phyloP scores from a whole-genome alignment of 805 yeast species.

The Hanseniaspora singularis region DNA sequence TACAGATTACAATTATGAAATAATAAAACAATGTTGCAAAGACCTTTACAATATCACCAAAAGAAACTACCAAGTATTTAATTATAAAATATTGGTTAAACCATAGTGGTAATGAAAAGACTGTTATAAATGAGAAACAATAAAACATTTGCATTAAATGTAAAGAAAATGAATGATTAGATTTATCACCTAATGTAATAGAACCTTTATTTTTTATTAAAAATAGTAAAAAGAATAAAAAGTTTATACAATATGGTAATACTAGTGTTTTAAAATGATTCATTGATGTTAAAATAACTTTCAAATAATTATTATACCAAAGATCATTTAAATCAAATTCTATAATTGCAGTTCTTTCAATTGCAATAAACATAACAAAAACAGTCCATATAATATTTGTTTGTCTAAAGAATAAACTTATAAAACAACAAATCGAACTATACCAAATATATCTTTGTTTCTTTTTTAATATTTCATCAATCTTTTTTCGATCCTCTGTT shows the following conservation, averaged over 20 bases:
- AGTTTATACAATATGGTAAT: conserved; percentile 44
- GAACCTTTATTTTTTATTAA: conserved; percentile 63
- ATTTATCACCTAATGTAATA: conserved; percentile 82
- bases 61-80: conserved; percentile 30
- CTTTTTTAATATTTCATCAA: neutral
- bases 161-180: conserved; percentile 59
- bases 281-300: conserved; percentile 29
- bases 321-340: conserved; percentile 32
- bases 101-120: conserved; percentile 72
- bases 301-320: conserved; percentile 31
- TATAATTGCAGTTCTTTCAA: conserved; percentile 40
- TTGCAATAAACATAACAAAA: conserved; percentile 41
- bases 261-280: conserved; percentile 28
- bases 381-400: conserved; percentile 84
- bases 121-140: conserved; percentile 48
- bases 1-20: conserved; percentile 33
- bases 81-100: conserved; percentile 33
- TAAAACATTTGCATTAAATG: conserved; percentile 78
- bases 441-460: conserved; percentile 27
- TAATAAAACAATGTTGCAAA: conserved; percentile 26
- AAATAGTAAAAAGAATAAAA: conserved; percentile 44
- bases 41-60: conserved; percentile 19
- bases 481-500: neutral
- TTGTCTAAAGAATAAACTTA: conserved; percentile 70
- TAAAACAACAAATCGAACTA: conserved; percentile 46